A percentile compares a stretch with the other conserved stretches of the same genome.
phyloP scores from a whole-genome alignment of 2,329 filamentous ascomycete genomes.

The Mycocentrospora acerina region DNA sequence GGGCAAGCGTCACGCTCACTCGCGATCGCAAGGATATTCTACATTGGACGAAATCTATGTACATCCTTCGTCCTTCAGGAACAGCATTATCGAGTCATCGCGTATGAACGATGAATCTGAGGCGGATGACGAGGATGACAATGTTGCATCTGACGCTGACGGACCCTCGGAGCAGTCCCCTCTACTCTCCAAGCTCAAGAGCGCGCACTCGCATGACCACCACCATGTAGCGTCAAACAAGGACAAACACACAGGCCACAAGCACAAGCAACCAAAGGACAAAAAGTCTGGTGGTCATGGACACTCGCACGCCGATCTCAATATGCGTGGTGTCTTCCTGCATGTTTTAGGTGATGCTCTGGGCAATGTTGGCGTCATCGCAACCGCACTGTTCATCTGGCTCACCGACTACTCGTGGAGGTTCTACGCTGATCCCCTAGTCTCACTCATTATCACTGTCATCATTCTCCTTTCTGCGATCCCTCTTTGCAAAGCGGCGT shows the following conservation, averaged over 20 bases:
- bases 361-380: constrained; percentile 83
- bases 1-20: constrained; percentile 61
- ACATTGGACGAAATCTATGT: constrained; percentile 73
- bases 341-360: constrained; percentile 79
- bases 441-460: constrained; percentile 90
- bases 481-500: constrained; percentile 75
- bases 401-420: constrained; percentile 78
- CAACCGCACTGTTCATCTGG: constrained; percentile 86
- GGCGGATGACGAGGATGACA: constrained; percentile 59
- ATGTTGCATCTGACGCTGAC: constrained; percentile 44
- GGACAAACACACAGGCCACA: constrained; percentile 66
- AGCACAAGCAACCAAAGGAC: constrained; percentile 77
- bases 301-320: constrained; percentile 84
- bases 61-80: constrained; percentile 85
- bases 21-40: constrained; percentile 55
- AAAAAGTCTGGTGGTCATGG: constrained; percentile 64
- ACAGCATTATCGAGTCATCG: constrained; percentile 88
- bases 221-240: constrained; percentile 24
- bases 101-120: constrained; percentile 60
- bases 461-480: constrained; percentile 72
- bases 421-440: constrained; percentile 85
- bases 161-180: constrained; percentile 43
- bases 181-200: constrained; percentile 39
- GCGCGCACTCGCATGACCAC: constrained; percentile 16
- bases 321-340: constrained; percentile 79